A percentile compares a stretch with the other conserved stretches of the same genome.
Conservation (phyloP, 2,329 filamentous ascomycete genomes). For the Lasiodiplodia sp. region DNA sequence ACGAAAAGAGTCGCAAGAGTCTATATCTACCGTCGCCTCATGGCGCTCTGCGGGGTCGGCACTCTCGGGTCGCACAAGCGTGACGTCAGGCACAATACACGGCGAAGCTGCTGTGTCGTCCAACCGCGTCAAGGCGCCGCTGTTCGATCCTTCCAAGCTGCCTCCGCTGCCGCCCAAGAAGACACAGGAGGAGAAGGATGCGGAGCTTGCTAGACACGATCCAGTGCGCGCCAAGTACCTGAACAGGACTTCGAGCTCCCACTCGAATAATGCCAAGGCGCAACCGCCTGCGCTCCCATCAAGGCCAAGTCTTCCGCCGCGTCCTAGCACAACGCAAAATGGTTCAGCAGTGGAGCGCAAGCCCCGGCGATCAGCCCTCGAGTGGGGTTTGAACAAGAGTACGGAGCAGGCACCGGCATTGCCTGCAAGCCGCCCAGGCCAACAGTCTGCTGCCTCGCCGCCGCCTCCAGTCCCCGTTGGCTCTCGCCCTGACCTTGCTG, state of each 20-base stretch:
- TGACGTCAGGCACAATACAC: slow-evolving; percentile 43
- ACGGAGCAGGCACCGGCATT: slow-evolving; percentile 42
- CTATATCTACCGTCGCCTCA: slow-evolving; percentile 59
- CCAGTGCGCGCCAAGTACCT: slow-evolving; percentile 29
- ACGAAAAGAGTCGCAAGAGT: slow-evolving; percentile 53
- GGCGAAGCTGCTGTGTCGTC: slow-evolving; percentile 43
- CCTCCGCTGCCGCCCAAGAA: slow-evolving; percentile 63
- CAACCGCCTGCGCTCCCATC: slow-evolving; percentile 37
- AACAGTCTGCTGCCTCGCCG: slow-evolving; percentile 34
- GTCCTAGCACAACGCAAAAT: slow-evolving; percentile 33
- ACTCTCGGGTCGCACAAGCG: slow-evolving; percentile 54
- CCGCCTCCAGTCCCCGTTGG: slow-evolving; percentile 62
- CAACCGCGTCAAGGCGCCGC: slow-evolving; percentile 59
- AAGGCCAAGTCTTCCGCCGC: slow-evolving; percentile 39
- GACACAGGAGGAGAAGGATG: slow-evolving; percentile 49
- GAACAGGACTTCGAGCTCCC: slow-evolving; percentile 14
- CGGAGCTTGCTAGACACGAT: slow-evolving; percentile 41
- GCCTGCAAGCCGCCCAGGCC: slow-evolving; percentile 30
- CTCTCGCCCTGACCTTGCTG: slow-evolving; percentile 65
- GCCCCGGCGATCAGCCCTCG: slow-evolving; percentile 55
- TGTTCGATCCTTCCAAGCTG: slow-evolving; percentile 62
- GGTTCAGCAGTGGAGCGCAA: slow-evolving; percentile 39
- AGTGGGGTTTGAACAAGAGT: slow-evolving; percentile 53
- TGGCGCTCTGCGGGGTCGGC: slow-evolving; percentile 58
- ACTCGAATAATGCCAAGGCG: slow-evolving; percentile 27